These are phyloP conservation scores for Sugiyamaella mastotermitis DNA, from an alignment of 805 yeast genomes.

Conservation along the genomic window DNA sequence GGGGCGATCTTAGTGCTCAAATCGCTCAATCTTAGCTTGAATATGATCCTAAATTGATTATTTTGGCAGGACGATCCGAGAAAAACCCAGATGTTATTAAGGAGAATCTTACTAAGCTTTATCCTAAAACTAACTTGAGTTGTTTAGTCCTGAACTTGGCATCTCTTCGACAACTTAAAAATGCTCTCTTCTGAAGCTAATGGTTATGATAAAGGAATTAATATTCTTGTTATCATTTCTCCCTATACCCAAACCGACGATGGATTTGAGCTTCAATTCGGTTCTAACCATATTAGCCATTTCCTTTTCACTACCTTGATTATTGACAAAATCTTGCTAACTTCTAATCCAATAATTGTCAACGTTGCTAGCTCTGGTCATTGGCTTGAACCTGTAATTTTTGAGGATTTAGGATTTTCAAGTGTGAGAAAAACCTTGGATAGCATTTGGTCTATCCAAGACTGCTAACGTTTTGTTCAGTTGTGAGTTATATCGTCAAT, in stretches of 20 bases:
- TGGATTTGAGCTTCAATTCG: conserved; percentile 73
- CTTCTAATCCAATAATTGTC: conserved; percentile 7
- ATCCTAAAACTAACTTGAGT: conserved; percentile 8
- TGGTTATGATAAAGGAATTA: conserved; percentile 30
- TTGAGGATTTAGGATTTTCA: conserved; percentile 11
- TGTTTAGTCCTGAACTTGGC: conserved; percentile 14
- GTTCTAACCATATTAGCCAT: conserved; percentile 72
- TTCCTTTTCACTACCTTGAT: conserved; percentile 53
- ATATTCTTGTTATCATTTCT: conserved; percentile 71
- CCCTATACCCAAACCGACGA: conserved; percentile 61
- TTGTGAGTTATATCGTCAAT: conserved; percentile 4
- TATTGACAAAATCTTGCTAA: conserved; percentile 5
- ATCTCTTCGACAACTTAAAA: conserved; percentile 10
- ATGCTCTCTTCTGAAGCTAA: conserved; percentile 15
- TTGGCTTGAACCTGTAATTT: conserved; percentile 8
- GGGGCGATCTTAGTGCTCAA: conserved; percentile 17
- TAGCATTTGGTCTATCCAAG: conserved; percentile 15
- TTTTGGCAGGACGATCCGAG: conserved; percentile 9
- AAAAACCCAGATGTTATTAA: conserved; percentile 8
- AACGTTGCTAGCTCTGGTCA: conserved; percentile 9
- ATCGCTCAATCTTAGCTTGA: conserved; percentile 9
- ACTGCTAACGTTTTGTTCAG: conserved; percentile 12
- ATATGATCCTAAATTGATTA: conserved; percentile 6
- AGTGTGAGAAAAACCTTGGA: conserved; percentile 5
- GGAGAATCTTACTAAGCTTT: conserved; percentile 5